These are phyloP conservation scores for Leccinum broughii DNA, from an alignment of 768 basidiomycete species.

Conservation along the genomic window DNA sequence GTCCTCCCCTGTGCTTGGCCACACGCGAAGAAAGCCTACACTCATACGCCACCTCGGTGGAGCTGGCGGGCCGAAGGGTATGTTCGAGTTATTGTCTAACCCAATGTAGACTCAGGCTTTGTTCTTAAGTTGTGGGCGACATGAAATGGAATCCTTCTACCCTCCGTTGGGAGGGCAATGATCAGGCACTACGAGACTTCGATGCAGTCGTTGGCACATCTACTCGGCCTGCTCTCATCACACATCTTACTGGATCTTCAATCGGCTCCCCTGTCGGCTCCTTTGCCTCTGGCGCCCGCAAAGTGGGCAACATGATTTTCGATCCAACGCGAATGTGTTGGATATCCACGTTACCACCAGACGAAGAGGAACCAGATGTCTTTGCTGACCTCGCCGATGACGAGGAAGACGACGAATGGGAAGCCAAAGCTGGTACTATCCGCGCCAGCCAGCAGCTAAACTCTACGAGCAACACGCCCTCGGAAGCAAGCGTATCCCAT, in stretches of 20 bases:
- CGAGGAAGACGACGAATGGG: conserved; percentile 74
- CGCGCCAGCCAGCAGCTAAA: conserved; percentile 56
- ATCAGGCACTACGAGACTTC: conserved; percentile 87
- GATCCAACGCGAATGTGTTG: conserved; percentile 95
- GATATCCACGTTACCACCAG: conserved; percentile 82
- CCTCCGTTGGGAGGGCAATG: conserved; percentile 97
- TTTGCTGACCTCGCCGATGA: conserved; percentile 92
- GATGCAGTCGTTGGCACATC: conserved; percentile 78
- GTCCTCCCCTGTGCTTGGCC: conserved; percentile 44
- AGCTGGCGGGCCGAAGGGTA: conserved; percentile 70
- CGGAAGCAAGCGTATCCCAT: conserved; percentile 26
- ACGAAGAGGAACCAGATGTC: conserved; percentile 95
- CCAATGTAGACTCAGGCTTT: conserved; percentile 15
- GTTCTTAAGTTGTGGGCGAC: conserved; percentile 78
- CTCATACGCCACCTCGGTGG: conserved; percentile 84
- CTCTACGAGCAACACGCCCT: conserved; percentile 27
- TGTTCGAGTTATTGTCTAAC: conserved; percentile 19
- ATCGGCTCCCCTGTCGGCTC: conserved; percentile 77
- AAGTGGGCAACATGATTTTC: conserved; percentile 98
- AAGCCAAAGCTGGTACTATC: conserved; percentile 77
- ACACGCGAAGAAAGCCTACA: conserved; percentile 74
- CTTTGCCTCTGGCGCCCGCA: conserved; percentile 74
- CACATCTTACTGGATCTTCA: conserved; percentile 88
- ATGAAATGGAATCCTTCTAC: conserved; percentile 97
- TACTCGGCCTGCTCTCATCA: conserved; percentile 92